Evolutionary conservation across 164 flowering plant species (phyloP), one percentile per base, ranked within the genome.

Genomic region (Liriodendron chinense): DNA sequence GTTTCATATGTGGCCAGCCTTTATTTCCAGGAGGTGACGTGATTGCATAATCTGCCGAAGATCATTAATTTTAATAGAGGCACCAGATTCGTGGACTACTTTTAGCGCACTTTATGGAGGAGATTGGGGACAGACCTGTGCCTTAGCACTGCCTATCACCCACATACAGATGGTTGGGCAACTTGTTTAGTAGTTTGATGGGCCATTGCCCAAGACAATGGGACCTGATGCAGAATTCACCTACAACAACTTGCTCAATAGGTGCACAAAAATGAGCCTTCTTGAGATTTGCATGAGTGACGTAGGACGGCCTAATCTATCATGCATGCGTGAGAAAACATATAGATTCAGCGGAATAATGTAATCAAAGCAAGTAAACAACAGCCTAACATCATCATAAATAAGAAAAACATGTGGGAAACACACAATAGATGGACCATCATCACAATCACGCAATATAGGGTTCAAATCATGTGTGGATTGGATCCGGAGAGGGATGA

Each of bases 131-230:
- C 62, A 5, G 7, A 21, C 2, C 43, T 71, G 0, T 28, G 53
- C 7, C 21, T 8, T 13, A 71, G 63, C 24, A 21, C 43, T 12
- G 20, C 73, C 24, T 71, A 47, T 49, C 73, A 71, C 9, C 63
- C 62, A 8, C 63, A 50, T 22, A 71, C 18, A 49, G 73, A 71
- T 71, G n/a, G n/a, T n/a, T n/a, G n/a, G 73, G 73, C n/a, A 62
- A 62, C 9, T 62, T 62, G 22, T 62, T 47, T 26, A 0, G 12
- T 10, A 21, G 63, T 23, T 14, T 21, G 10, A 1, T 53, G 9
- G 63, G 63, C 7, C 16, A 23, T 24, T 8, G 34, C 4, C 43
- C 73, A 9, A 71, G 23, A n/a, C 13, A 22, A 20, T 71, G 43
- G 73, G 63, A 71, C 24, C 64, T 1, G 63, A 71, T 21, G 73